phyloP scores from a whole-genome alignment of 2,329 filamentous ascomycete genomes.

The Colletotrichum sojae region DNA sequence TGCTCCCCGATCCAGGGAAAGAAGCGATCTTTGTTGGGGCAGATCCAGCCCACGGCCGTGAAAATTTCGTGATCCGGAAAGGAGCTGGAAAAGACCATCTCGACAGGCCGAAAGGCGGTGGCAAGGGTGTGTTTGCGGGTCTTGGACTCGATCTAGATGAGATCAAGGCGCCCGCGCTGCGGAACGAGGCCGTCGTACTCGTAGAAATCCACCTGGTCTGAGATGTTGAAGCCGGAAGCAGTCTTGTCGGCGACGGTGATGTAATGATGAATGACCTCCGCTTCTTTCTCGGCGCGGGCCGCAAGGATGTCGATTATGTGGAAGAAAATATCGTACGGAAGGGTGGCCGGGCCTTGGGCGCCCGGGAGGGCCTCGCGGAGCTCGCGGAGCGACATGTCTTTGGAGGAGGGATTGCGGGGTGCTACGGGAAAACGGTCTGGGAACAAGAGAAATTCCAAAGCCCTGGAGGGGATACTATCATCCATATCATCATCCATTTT shows the following conservation, averaged over 20 bases:
- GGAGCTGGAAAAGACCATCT: neutral
- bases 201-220: constrained; percentile 8
- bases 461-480: too few species aligned
- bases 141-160: constrained; percentile 5
- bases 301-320: neutral
- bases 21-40: neutral
- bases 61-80: neutral
- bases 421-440: constrained; percentile 45
- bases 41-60: neutral
- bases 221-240: neutral
- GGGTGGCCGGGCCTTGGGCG: neutral
- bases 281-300: neutral
- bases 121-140: neutral
- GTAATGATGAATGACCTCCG: neutral
- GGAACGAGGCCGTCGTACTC: neutral
- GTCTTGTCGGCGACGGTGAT: neutral
- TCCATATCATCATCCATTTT: too few species aligned
- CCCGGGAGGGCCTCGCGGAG: neutral
- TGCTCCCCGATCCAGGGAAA: neutral
- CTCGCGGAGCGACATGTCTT: neutral
- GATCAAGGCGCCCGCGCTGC: neutral
- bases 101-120: neutral
- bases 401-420: neutral
- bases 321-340: neutral
- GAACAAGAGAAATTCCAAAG: too few species aligned